Base-by-base conservation (phyloP, 1,284 basidiomycete species). In the Pisolithus thermaeus region DNA sequence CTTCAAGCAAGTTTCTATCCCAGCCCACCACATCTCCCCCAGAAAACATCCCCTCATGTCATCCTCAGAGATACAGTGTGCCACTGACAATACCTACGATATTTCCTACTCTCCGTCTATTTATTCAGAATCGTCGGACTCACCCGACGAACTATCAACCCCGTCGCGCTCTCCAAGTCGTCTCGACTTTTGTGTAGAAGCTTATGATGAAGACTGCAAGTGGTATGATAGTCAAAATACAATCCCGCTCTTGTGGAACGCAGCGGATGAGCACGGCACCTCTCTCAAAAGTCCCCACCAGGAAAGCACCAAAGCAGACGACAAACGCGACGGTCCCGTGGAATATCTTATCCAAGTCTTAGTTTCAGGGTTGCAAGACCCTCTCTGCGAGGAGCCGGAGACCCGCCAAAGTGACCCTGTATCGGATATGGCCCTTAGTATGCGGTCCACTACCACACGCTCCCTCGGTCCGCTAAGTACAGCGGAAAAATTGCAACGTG, bases 91-190 rank as follows among this genome's bases (percentile, higher is more conserved):
- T 22, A 41, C 36, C 50, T 20, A 52, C 41, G 9, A 32, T 30
- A 36, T 25, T 44, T 7, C 9, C 47, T 35, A 35, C 11, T 40
- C 61, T 1, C n/a, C 40, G 9, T 28, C 62, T 18, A 20, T 39
- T 9, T 36, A 41, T 9, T 47, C 53, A 5, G 30, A 28, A 28
- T 16, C 20, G 12, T 46, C 28, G 11, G 66, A 61, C 35, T 55
- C 60, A 7, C 43, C 44, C 1, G 56, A 63, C 3, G 58, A 54
- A 22, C 47, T 49, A 9, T 52, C 18, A 18, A 27, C 44, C 4
- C 63, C 64, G 20, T 52, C 30, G 44, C 67, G 67, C 12, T 67
- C 64, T 37, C 67, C 64, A 41, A 66, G 67, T 41, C 66, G 67
- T 27, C 67, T 66, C 5, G 66, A 70, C 42, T 66, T 70, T 37